Base-by-base conservation (phyloP, 2,329 filamentous ascomycete species). In the Colletotrichum tanaceti region DNA sequence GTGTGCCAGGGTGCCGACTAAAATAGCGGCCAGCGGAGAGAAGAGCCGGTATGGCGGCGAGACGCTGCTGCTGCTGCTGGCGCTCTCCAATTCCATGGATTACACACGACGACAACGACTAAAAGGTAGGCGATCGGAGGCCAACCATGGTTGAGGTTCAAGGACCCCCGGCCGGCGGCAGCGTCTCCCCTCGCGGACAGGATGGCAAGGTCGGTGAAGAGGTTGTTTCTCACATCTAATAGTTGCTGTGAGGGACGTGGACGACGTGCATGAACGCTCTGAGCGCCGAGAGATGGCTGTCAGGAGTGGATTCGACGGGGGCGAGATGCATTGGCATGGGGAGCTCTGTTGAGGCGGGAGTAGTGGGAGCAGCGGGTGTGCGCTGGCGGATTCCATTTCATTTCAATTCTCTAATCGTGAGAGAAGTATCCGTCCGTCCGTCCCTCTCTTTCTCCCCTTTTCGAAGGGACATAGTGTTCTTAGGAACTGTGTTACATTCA, bases 221-320 rank as follows among this genome's bases (percentile, higher is more conserved):
- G 63, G 52, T 57, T 60, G 63, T 68, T 47, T 61, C 55, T 63
- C 55, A 60, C 49, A 18, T 54, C 53, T n/a, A n/a, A n/a, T 65
- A 49, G 54, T 60, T 49, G 43, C 47, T 54, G 65, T 41, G 44
- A 70, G 47, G 52, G 54, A 61, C 44, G 50, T 49, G 43, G 52
- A 70, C 61, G 65, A 72, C 69, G 58, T 72, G 71, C 71, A 72
- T 72, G 71, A 72, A 72, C 71, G 65, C 46, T 68, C 63, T 49
- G 57, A 66, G 67, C 65, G 55, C 65, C 67, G 62, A 68, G 60
- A 50, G 41, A 55, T 68, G 65, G 54, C 60, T 54, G 46, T 22
- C 54, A 35, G 47, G 28, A 60, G 64, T 68, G 63, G 60, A 55
- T 63, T 68, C 47, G 53, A 64, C 55, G 57, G 58, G 61, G 70